These are phyloP conservation scores for Cornus kousa DNA, from an alignment of 148 eudicot genomes.

Conservation along the genomic window DNA sequence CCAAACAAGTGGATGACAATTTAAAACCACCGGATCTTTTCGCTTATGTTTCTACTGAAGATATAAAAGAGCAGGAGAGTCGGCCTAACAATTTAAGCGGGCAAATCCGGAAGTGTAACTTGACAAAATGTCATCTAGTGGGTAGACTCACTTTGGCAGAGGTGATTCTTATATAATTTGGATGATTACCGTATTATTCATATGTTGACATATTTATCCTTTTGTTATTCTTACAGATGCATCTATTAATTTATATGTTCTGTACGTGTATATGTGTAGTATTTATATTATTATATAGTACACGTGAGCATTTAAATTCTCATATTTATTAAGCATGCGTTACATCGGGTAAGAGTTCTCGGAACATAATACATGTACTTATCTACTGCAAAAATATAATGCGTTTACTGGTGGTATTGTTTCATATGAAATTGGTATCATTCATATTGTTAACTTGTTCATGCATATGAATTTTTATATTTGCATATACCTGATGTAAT, in stretches of 20 bases:
- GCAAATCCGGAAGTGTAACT: slow-evolving; percentile 68
- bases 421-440: background rate
- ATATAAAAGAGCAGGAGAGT: slow-evolving; percentile 24
- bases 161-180: slow-evolving; percentile 36
- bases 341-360: background rate
- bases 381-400: too few species aligned
- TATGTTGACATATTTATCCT: background rate
- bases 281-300: background rate
- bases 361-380: too few species aligned
- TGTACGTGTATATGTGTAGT: background rate
- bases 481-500: background rate
- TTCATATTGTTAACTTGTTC: background rate
- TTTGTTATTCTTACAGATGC: background rate
- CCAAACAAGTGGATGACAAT: slow-evolving; percentile 27
- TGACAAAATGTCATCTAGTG: slow-evolving; percentile 50
- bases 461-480: background rate
- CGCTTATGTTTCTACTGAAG: slow-evolving; percentile 68
- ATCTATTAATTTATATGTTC: background rate
- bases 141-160: slow-evolving; percentile 52
- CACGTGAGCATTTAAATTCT: background rate
- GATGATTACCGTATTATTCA: background rate
- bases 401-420: background rate
- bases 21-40: slow-evolving; percentile 44
- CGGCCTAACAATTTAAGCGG: slow-evolving; percentile 26
- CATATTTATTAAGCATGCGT: background rate